phyloP scores from a whole-genome alignment of 2,329 filamentous ascomycete genomes.

The Ophiocordyceps camponoti-rufipedis region DNA sequence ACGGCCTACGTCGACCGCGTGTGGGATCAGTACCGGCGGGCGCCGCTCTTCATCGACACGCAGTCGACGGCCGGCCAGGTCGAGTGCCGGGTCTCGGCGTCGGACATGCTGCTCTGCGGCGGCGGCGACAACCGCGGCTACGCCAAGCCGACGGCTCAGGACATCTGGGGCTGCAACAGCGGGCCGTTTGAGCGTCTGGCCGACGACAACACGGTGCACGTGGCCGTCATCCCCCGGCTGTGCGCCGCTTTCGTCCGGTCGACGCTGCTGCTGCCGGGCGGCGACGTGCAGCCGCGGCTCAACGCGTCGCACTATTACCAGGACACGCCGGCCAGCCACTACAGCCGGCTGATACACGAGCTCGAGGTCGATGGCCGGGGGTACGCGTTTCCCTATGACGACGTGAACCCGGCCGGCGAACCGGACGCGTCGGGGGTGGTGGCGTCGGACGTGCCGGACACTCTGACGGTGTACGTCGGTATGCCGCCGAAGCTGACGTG shows the following conservation, averaged over 20 bases:
- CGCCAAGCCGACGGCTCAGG: slow-evolving; percentile 20
- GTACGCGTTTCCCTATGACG: slow-evolving; percentile 52
- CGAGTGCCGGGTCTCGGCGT: slow-evolving; percentile 18
- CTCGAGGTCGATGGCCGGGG: slow-evolving; percentile 40
- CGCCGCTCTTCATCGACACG: slow-evolving; percentile 23
- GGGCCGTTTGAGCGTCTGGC: slow-evolving; percentile 23
- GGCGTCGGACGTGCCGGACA: slow-evolving; percentile 7
- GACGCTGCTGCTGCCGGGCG: slow-evolving; percentile 25
- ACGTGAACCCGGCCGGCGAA: slow-evolving; percentile 39
- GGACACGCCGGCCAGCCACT: slow-evolving; percentile 30
- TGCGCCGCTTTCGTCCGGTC: slow-evolving; percentile 32
- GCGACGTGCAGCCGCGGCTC: slow-evolving; percentile 24
- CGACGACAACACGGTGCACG: slow-evolving; percentile 20
- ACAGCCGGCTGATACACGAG: slow-evolving; percentile 40
- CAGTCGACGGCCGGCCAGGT: slow-evolving; percentile 20
- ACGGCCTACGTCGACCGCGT: slow-evolving; percentile 25
- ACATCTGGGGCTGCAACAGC: slow-evolving; percentile 33
- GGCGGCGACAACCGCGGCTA: slow-evolving; percentile 23
- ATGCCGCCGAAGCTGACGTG: slow-evolving; percentile 2
- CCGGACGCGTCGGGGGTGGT: slow-evolving; percentile 25
- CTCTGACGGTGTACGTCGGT: slow-evolving; percentile 13
- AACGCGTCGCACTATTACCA: slow-evolving; percentile 23
- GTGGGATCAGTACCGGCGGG: slow-evolving; percentile 21
- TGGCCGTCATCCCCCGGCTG: slow-evolving; percentile 25
- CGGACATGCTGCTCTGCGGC: slow-evolving; percentile 17